These are phyloP conservation scores for Phlyctochytrium bullatum DNA, from an alignment of 192 early-diverging fungal species.

Conservation along the genomic window DNA sequence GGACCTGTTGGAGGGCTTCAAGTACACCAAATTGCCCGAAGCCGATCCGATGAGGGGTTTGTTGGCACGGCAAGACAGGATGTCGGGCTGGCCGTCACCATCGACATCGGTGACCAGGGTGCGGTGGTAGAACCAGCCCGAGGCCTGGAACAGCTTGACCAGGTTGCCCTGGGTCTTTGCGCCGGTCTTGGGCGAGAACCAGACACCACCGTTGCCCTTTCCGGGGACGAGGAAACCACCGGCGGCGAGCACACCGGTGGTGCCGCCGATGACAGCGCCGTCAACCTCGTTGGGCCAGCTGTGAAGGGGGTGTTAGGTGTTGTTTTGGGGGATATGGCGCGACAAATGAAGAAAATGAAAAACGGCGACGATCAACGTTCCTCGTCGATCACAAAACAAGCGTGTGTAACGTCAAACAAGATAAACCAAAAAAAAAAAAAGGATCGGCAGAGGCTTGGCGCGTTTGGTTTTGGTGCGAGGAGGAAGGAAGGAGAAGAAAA, in stretches of 20 bases:
- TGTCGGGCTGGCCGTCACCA: constrained; percentile 18
- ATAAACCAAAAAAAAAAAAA: too few relatives aligned
- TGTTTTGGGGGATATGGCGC: too few relatives aligned
- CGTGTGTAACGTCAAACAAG: too few relatives aligned
- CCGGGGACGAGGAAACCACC: constrained; percentile 25
- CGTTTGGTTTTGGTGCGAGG: too few relatives aligned
- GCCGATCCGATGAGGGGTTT: constrained; percentile 11
- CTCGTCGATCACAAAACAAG: too few relatives aligned
- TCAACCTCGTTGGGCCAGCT: constrained; percentile 26
- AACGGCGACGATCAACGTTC: too few relatives aligned
- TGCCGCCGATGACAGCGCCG: constrained; percentile 12
- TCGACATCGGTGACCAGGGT: constrained; percentile 19
- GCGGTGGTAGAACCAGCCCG: constrained; percentile 25
- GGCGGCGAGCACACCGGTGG: constrained; percentile 12
- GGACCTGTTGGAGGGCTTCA: constrained; percentile 7
- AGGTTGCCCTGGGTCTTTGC: not conserved
- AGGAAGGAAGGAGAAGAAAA: too few relatives aligned
- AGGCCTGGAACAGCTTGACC: constrained; percentile 9
- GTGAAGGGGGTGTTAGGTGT: too few relatives aligned
- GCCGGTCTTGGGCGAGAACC: constrained; percentile 16
- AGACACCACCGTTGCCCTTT: constrained; percentile 15
- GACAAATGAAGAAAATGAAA: too few relatives aligned
- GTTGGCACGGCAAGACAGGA: constrained; percentile 24
- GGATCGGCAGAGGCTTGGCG: too few relatives aligned
- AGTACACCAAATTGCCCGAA: constrained; percentile 5